Percentiles rank a stretch among this genome's conserved stretches.
phyloP scores from a whole-genome alignment of 768 basidiomycete genomes.

The Rubroboletus pulcherrimus region DNA sequence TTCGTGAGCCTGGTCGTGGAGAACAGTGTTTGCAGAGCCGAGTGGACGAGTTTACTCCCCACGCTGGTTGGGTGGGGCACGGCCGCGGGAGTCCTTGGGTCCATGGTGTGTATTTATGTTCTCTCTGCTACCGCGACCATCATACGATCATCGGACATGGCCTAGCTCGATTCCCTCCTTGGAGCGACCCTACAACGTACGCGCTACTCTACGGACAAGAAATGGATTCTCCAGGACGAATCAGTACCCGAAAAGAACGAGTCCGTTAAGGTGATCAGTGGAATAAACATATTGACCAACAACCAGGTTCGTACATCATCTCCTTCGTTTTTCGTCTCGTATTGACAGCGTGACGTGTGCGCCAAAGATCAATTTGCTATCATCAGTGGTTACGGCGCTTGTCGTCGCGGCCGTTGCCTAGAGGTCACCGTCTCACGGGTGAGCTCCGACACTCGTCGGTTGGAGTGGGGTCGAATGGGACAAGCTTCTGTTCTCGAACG shows the following conservation, averaged over 20 bases:
- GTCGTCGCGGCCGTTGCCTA: constrained; percentile 35
- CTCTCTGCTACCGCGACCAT: background rate
- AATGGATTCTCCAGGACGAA: constrained; percentile 62
- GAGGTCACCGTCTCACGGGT: background rate
- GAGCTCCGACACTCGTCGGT: background rate
- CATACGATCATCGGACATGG: background rate
- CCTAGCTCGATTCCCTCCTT: constrained; percentile 77
- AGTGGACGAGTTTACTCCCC: constrained; percentile 36
- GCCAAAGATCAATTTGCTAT: constrained; percentile 42
- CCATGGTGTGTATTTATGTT: constrained; percentile 49
- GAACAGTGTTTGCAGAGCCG: constrained; percentile 48
- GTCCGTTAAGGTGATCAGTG: constrained; percentile 56
- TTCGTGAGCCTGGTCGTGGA: constrained; percentile 56
- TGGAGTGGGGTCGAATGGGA: background rate
- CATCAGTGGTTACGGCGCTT: constrained; percentile 37
- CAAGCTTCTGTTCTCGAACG: background rate
- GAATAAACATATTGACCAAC: constrained; percentile 72
- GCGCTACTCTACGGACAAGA: constrained; percentile 59
- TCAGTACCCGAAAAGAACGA: constrained; percentile 34
- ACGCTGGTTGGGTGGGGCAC: constrained; percentile 57
- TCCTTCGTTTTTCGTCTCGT: background rate
- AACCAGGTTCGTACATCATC: constrained; percentile 57
- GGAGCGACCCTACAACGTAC: constrained; percentile 87
- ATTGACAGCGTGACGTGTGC: constrained; percentile 1
- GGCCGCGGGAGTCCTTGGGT: constrained; percentile 71